These are phyloP conservation scores for Pholiota microspora DNA, from an alignment of 768 basidiomycete species.

Conservation along the genomic window DNA sequence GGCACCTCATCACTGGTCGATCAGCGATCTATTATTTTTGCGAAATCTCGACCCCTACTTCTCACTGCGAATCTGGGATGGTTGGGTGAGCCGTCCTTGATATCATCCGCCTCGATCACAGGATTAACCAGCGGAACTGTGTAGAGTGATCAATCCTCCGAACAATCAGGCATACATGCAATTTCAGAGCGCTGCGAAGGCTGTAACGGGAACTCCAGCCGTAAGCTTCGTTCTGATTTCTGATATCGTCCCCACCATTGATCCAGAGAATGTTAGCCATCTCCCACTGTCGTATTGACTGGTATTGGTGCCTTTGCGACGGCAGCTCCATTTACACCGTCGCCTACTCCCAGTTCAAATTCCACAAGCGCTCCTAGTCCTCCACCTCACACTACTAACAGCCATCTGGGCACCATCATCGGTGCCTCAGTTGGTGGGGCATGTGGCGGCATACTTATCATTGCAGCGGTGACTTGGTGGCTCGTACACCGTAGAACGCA, in stretches of 20 bases:
- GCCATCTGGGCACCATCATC: constrained; percentile 11
- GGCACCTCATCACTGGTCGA: not conserved
- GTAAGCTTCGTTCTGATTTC: not conserved
- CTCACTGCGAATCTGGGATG: constrained; percentile 10
- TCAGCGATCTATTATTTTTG: constrained; percentile 6
- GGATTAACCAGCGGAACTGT: not conserved
- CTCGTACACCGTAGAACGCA: not conserved
- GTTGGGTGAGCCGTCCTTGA: constrained; percentile 2
- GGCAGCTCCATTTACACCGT: not conserved
- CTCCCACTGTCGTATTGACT: not conserved
- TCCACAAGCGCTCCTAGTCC: not conserved
- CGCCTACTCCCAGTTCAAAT: not conserved
- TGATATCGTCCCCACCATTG: not conserved
- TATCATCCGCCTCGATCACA: not conserved
- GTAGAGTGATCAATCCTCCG: constrained; percentile 4
- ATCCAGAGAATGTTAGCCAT: not conserved
- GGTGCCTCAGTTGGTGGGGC: constrained; percentile 21
- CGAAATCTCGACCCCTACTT: constrained; percentile 6
- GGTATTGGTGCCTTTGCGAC: constrained; percentile 1
- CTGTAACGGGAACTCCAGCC: constrained; percentile 3
- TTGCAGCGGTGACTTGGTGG: constrained; percentile 1
- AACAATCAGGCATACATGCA: not conserved
- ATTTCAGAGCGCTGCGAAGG: not conserved
- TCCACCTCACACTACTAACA: constrained; percentile 12
- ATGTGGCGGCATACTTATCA: constrained; percentile 15